Percentiles rank a stretch among this genome's conserved stretches.
phyloP scores from a whole-genome alignment of 2,329 filamentous ascomycete species.

The Sporothrix inflata region DNA sequence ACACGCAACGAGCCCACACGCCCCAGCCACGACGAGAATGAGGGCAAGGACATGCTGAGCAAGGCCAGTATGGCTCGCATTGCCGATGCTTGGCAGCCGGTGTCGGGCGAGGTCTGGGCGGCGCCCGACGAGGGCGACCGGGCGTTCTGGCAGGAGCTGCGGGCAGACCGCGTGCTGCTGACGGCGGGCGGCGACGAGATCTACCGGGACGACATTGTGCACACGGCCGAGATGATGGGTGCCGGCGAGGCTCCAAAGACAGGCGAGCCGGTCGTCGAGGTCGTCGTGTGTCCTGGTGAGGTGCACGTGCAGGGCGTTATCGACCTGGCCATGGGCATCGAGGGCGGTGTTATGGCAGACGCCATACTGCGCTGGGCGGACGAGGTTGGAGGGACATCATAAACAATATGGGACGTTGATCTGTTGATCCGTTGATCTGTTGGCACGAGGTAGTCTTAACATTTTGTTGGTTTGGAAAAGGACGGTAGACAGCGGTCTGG shows the following conservation, averaged over 20 bases:
- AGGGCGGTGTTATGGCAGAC: constrained; percentile 20
- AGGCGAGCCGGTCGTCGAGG: constrained; percentile 23
- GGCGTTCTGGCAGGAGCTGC: constrained; percentile 31
- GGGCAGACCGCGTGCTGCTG: constrained; percentile 30
- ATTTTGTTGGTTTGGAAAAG: neutral
- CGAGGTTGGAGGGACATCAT: neutral
- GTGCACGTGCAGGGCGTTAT: constrained; percentile 32
- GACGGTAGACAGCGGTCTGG: neutral
- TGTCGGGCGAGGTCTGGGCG: constrained; percentile 32
- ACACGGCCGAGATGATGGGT: constrained; percentile 32
- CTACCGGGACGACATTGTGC: constrained; percentile 32
- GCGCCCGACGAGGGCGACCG: constrained; percentile 29
- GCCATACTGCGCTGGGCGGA: constrained; percentile 19
- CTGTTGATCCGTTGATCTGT: neutral
- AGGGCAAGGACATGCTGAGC: constrained; percentile 34
- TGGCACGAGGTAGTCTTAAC: neutral
- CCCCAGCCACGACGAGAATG: constrained; percentile 33
- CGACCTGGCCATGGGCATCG: constrained; percentile 31
- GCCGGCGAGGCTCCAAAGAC: constrained; percentile 15
- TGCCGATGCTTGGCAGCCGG: constrained; percentile 31
- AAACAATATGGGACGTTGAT: neutral
- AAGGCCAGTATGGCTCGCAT: constrained; percentile 27
- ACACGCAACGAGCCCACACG: constrained; percentile 33
- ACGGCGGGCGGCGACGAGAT: constrained; percentile 33
- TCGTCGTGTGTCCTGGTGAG: constrained; percentile 33